phyloP scores from a whole-genome alignment of 805 yeast genomes.

The Ogataea zsoltii region DNA sequence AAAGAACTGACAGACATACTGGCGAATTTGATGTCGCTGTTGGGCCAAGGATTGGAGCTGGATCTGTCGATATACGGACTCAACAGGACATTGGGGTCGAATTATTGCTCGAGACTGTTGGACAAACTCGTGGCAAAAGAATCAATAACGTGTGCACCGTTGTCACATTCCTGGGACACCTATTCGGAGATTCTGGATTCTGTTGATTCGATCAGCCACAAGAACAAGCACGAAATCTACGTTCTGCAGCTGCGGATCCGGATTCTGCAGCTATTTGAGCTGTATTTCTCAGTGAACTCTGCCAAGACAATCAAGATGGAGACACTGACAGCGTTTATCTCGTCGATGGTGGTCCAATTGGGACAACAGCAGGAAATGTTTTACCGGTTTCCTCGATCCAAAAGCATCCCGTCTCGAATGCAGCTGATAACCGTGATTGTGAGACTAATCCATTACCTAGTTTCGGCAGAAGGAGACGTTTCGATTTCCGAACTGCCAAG shows the following conservation, averaged over 20 bases:
- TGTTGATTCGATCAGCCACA: slow-evolving; percentile 19
- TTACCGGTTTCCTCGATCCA: slow-evolving; percentile 45
- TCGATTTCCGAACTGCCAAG: slow-evolving; percentile 28
- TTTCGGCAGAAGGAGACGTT: slow-evolving; percentile 33
- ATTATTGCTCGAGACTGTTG: slow-evolving; percentile 42
- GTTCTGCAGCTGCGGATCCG: slow-evolving; percentile 43
- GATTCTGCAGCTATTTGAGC: slow-evolving; percentile 52
- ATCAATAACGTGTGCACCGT: slow-evolving; percentile 19
- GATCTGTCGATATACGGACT: slow-evolving; percentile 54
- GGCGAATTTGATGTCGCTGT: slow-evolving; percentile 23
- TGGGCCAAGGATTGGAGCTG: slow-evolving; percentile 42
- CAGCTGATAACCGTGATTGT: slow-evolving; percentile 43
- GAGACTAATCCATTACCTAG: slow-evolving; percentile 37
- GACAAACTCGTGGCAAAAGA: slow-evolving; percentile 36
- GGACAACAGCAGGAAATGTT: slow-evolving; percentile 51
- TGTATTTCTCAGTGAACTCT: slow-evolving; percentile 35
- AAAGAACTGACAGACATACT: slow-evolving; percentile 23
- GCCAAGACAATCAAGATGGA: slow-evolving; percentile 24
- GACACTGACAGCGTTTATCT: slow-evolving; percentile 36
- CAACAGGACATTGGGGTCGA: slow-evolving; percentile 55
- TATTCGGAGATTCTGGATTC: slow-evolving; percentile 18
- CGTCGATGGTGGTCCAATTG: slow-evolving; percentile 42
- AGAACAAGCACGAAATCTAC: slow-evolving; percentile 44
- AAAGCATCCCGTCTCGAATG: slow-evolving; percentile 37
- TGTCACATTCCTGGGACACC: slow-evolving; percentile 30